Evolutionary conservation across 108 stramenopile genomes (phyloP).

Genomic region (Pseudonitzschia multiseries): DNA sequence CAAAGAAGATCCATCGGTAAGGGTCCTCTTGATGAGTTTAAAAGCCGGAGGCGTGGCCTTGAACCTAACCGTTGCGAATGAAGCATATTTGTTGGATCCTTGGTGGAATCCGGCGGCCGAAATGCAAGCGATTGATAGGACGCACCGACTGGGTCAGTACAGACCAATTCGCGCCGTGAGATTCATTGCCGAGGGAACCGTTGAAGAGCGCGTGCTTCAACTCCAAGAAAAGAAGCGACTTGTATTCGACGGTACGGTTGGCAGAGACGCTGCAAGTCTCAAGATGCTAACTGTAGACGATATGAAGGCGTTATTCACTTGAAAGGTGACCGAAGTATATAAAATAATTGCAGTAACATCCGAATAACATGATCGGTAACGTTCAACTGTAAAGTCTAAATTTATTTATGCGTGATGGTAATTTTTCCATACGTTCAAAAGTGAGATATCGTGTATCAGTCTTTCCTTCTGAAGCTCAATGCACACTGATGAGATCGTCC

Average conservation of each 20-base stretch:
- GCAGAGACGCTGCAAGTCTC: slow-evolving; percentile 78
- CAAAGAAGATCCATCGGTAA: slow-evolving; percentile 76
- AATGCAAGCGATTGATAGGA: slow-evolving; percentile 98
- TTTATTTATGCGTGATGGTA: no score
- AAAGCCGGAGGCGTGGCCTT: slow-evolving; percentile 97
- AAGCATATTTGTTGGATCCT: slow-evolving; percentile 91
- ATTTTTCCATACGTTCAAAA: no score
- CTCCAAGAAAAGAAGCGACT: slow-evolving; percentile 96
- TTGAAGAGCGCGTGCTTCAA: slow-evolving; percentile 96
- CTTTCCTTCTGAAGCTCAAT: no score
- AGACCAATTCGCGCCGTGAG: slow-evolving; percentile 93
- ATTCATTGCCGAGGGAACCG: slow-evolving; percentile 94
- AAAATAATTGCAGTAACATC: neutral
- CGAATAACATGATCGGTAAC: neutral
- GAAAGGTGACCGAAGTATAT: neutral
- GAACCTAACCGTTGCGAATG: slow-evolving; percentile 91
- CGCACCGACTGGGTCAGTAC: slow-evolving; percentile 94
- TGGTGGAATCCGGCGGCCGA: slow-evolving; percentile 96
- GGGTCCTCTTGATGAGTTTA: slow-evolving; percentile 91
- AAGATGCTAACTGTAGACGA: slow-evolving; percentile 88
- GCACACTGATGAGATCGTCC: no score
- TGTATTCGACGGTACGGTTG: slow-evolving; percentile 96
- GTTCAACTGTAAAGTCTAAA: no score
- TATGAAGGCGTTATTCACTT: slow-evolving; percentile 85
- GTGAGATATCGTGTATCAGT: no score